These are phyloP conservation scores for Dimocarpus longan DNA, from an alignment of 345 rosid genomes.

Conservation along the genomic window DNA sequence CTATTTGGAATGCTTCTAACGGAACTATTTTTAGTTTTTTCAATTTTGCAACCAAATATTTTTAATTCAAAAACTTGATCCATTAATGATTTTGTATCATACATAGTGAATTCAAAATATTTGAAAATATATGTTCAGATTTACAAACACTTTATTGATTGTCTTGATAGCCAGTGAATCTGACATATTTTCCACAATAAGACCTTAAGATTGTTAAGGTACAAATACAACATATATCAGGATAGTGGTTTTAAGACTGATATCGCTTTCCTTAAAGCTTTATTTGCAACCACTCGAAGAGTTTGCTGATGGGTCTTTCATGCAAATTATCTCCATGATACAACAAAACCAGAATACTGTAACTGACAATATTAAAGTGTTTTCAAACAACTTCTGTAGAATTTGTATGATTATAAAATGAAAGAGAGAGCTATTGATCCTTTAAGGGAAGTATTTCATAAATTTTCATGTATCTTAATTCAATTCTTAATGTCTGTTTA, in stretches of 20 bases:
- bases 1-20: background rate
- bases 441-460: too few relatives aligned
- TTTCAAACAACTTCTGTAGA: too few relatives aligned
- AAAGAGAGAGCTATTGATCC: too few relatives aligned
- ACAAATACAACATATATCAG: background rate
- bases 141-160: background rate
- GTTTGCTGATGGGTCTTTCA: background rate
- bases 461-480: too few relatives aligned
- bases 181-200: background rate
- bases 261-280: background rate
- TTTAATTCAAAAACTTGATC: slow-evolving; percentile 7
- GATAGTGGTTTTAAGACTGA: background rate
- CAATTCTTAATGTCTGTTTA: too few relatives aligned
- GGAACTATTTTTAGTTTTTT: background rate
- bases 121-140: background rate
- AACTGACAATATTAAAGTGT: background rate
- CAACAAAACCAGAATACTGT: background rate
- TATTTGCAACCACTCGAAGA: background rate
- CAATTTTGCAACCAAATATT: background rate
- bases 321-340: background rate
- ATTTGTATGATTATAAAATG: too few relatives aligned
- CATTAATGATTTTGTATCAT: background rate
- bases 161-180: background rate
- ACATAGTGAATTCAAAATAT: slow-evolving; percentile 2
- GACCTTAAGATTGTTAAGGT: background rate